Base-by-base conservation (phyloP, 768 basidiomycete species). In the Tylopilus intermedius region DNA sequence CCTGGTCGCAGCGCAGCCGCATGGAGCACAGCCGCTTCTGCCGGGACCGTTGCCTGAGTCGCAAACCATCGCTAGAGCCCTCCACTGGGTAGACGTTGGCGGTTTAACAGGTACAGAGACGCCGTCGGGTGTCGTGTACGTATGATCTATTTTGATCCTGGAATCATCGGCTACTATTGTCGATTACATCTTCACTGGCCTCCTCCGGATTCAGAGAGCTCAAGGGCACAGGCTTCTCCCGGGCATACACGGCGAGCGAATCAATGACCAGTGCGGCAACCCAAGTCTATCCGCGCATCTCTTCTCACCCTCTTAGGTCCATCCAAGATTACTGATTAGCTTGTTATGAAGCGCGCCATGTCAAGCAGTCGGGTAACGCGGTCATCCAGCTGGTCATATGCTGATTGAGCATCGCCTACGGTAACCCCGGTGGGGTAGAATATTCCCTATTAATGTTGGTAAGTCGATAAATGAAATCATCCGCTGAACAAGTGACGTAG, bases 201-300 rank as follows among this genome's bases (percentile, higher is more conserved):
- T 10, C 30, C 9, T 30, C 7, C 9, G 7, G 30, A 8, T 33
- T 33, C 33, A 14, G 33, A 14, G 13, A 33, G 33, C 6, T 33
- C 13, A 33, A 13, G 33, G 33, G 35, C 24, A 24, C 24, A 24
- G 32, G 32, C 32, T 15, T 15, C 13, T 13, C 32, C 4, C 41
- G 44, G 51, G 29, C 9, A 49, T 21, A 24, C 32, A 47, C 38
- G 57, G 50, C 26, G 48, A 54, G 37, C 27, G 48, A 37, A 55
- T 49, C n/a, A 10, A 26, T 8, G 45, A 27, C 6, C 21, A 7
- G 8, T 30, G 13, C 49, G 49, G 55, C 21, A 26, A 54, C 42
- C 40, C 27, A 43, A 50, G 15, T 33, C n/a, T 1, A 40, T 37
- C 50, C 51, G 38, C 33, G 35, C 21, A 4, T 27, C 22, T 14